Evolutionary conservation across 495 filamentous ascomycete species (phyloP).

Genomic region (Tetracladium setigerum): DNA sequence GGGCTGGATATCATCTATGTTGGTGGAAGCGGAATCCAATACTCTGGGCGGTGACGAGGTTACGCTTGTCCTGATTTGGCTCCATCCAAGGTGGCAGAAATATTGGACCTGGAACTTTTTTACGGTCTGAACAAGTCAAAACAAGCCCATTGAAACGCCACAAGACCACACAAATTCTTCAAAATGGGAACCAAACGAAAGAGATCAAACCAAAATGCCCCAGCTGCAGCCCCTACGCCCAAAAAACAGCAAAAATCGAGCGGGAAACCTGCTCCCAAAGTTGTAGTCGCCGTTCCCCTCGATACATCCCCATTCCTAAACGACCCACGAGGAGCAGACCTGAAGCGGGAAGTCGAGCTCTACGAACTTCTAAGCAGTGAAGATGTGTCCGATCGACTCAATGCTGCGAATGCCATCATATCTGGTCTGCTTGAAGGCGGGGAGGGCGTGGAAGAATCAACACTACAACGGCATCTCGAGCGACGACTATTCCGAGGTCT

Average conservation of each 20-base stretch:
- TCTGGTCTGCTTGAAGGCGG: conserved; percentile 28
- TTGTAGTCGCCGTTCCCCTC: conserved; percentile 2
- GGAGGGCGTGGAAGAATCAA: conserved; percentile 32
- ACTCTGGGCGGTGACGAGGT: too few relatives aligned
- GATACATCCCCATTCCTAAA: conserved; percentile 29
- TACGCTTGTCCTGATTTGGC: too few relatives aligned
- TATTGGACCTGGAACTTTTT: too few relatives aligned
- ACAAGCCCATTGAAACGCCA: not conserved
- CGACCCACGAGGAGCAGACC: conserved; percentile 30
- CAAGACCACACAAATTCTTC: not conserved
- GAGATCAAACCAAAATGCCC: conserved; percentile 7
- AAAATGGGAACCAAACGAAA: conserved; percentile 22
- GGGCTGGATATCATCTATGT: too few relatives aligned
- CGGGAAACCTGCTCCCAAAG: conserved; percentile 4
- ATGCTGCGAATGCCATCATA: conserved; percentile 41
- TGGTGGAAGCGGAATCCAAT: too few relatives aligned
- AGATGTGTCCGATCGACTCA: conserved; percentile 39
- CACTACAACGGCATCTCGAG: conserved; percentile 44
- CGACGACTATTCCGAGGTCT: conserved; percentile 76
- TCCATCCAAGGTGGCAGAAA: too few relatives aligned
- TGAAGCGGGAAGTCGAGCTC: conserved; percentile 38
- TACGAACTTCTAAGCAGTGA: conserved; percentile 46
- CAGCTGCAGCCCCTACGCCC: conserved; percentile 1
- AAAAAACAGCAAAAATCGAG: conserved; percentile 13
- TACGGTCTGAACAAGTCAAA: not conserved